Evolutionary conservation across 2,329 filamentous ascomycete genomes (phyloP), one percentile per base, ranked within the genome.

Genomic region (Chrysoporthe cubensis): DNA sequence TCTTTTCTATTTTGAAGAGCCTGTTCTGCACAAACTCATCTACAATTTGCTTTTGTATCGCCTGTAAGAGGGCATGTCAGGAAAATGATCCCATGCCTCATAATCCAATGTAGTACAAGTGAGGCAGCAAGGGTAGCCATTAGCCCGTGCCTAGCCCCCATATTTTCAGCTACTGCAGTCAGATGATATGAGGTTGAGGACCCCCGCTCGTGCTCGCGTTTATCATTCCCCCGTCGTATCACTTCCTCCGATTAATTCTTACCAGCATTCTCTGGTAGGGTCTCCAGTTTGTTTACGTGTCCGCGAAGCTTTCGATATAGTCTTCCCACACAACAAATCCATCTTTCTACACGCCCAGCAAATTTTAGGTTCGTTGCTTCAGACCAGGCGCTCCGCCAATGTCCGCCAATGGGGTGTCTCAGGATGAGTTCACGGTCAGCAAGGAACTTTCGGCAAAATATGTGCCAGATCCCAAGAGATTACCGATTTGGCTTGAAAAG

Each of bases 381-480:
- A 40, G 37, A 40, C 18, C 44, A 48, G 62, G 18, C 32, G 2
- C 42, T 21, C 43, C 26, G 11, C 43, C 40, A 32, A 57, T 34
- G 37, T 58, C 50, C 8, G 18, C 1, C 16, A 21, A 11, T 18
- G 18, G 1, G 62, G 52, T 46, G n/a, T 34, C 40, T 21, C 56
- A n/a, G 9, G 14, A 5, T 32, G 54, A 40, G 42, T 50, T 34
- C 4, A 26, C 46, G 34, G 52, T 65, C 52, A 65, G 18, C 44
- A 42, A 46, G 4, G 63, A 65, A 21, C 63, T 48, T 18, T n/a
- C 52, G 13, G 64, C 48, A 7, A 66, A 66, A 37, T 66, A 66
- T 56, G 64, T 66, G 1, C n/a, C 60, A 3, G 57, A 66, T 16
- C 58, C 64, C 14, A 40, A 37, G 2, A 54, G 26, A 46, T 7